Percentiles rank a stretch among this genome's conserved stretches.
Conservation (phyloP, 164 flowering plant species). For the Chloranthus sessilifolius region DNA sequence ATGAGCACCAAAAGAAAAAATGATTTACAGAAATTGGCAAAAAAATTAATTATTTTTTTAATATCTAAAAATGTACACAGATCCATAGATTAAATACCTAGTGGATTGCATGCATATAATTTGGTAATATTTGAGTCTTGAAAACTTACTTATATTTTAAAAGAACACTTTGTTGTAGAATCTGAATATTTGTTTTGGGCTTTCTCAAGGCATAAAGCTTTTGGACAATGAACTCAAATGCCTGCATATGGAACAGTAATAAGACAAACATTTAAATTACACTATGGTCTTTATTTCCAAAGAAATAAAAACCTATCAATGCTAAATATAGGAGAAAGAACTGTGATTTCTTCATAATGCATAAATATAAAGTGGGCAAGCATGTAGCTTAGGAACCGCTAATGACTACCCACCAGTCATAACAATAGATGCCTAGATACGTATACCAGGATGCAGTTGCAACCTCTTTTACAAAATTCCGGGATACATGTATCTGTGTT, state of each 20-base stretch:
- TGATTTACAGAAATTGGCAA: too few relatives aligned
- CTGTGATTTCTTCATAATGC: too few relatives aligned
- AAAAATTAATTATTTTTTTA: too few relatives aligned
- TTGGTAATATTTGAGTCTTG: background rate
- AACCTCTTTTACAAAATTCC: background rate
- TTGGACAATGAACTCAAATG: conserved; percentile 87
- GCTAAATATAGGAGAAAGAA: too few relatives aligned
- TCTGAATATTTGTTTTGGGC: conserved; percentile 97
- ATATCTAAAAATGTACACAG: too few relatives aligned
- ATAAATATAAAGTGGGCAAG: too few relatives aligned
- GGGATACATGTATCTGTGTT: background rate
- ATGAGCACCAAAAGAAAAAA: too few relatives aligned
- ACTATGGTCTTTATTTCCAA: too few relatives aligned
- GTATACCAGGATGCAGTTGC: background rate
- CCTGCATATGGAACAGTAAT: conserved; percentile 36
- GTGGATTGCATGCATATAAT: background rate
- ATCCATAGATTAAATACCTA: background rate
- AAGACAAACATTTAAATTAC: background rate
- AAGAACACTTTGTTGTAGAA: conserved; percentile 94
- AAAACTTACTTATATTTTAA: conserved; percentile 85
- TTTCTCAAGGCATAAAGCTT: conserved; percentile 94
- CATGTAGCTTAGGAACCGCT: too few relatives aligned
- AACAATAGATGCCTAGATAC: too few relatives aligned
- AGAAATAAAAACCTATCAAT: too few relatives aligned
- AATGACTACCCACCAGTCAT: too few relatives aligned